Evolutionary conservation across 164 flowering plant species (phyloP).

Genomic region (Platanus orientalis): DNA sequence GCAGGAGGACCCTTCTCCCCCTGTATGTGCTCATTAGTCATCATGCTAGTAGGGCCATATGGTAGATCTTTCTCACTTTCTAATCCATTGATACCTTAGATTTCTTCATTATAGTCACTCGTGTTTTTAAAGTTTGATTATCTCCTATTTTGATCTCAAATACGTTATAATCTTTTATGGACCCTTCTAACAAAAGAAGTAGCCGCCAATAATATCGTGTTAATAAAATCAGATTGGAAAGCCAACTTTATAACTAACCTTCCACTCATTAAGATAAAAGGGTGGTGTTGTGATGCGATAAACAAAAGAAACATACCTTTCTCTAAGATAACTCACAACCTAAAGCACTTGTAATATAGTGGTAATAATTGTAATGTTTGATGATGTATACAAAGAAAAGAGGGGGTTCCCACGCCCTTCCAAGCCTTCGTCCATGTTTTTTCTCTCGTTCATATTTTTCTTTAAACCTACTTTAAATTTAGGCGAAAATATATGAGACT

Average conservation of each 20-base stretch:
- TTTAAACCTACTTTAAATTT: too few species aligned
- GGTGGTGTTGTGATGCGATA: constrained; percentile 9
- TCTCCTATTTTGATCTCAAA: too few species aligned
- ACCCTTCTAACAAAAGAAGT: constrained; percentile 9
- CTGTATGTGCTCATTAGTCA: too few species aligned
- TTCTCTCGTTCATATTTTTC: too few species aligned
- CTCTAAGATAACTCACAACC: background rate
- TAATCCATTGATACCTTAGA: too few species aligned
- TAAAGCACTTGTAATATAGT: background rate
- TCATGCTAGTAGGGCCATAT: too few species aligned
- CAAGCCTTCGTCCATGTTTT: too few species aligned
- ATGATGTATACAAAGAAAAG: constrained; percentile 7
- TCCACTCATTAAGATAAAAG: constrained; percentile 20
- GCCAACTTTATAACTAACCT: constrained; percentile 28
- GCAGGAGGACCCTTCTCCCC: too few species aligned
- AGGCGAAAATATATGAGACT: too few species aligned
- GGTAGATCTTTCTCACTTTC: too few species aligned
- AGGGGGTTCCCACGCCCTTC: background rate
- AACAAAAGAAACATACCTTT: constrained; percentile 22
- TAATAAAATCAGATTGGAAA: constrained; percentile 18
- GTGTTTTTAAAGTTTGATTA: background rate
- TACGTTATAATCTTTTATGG: background rate
- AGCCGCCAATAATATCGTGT: constrained; percentile 7
- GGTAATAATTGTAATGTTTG: background rate
- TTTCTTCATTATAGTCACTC: background rate